These are phyloP conservation scores for Amanita pseudoporphyria DNA, from an alignment of 768 basidiomycete genomes.

Conservation along the genomic window DNA sequence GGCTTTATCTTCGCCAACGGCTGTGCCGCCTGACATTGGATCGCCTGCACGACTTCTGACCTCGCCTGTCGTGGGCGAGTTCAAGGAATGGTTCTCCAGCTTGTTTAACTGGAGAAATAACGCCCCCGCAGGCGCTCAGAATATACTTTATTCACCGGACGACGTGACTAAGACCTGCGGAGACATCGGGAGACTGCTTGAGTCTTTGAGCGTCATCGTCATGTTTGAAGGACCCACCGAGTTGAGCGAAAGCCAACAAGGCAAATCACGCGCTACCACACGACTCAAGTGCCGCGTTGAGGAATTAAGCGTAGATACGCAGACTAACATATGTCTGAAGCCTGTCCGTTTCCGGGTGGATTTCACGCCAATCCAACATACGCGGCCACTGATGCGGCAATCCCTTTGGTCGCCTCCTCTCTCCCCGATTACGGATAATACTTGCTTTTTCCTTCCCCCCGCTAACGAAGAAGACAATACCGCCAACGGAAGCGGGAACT, in stretches of 20 bases:
- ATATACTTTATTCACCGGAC: constrained; percentile 44
- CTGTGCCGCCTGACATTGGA: not conserved
- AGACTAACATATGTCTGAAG: constrained; percentile 48
- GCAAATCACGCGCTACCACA: not conserved
- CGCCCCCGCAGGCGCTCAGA: constrained; percentile 20
- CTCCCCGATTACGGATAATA: constrained; percentile 14
- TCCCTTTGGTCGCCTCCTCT: constrained; percentile 12
- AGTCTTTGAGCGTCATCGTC: constrained; percentile 53
- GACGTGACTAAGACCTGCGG: constrained; percentile 51
- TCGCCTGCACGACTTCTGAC: constrained; percentile 29
- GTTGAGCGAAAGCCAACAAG: not conserved
- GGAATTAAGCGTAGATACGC: constrained; percentile 28
- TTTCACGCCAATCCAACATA: constrained; percentile 28
- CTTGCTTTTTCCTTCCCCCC: constrained; percentile 11
- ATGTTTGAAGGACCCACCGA: constrained; percentile 3
- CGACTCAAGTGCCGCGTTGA: constrained; percentile 44
- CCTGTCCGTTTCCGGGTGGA: constrained; percentile 80
- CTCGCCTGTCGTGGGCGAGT: constrained; percentile 72
- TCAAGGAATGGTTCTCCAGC: constrained; percentile 92
- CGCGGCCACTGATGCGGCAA: constrained; percentile 1
- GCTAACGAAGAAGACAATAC: not conserved
- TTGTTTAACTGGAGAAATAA: constrained; percentile 82
- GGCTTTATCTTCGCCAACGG: constrained; percentile 21
- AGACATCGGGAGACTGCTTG: constrained; percentile 55
- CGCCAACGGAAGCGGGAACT: not conserved